Percentiles rank a stretch among this genome's conserved stretches.
phyloP scores from a whole-genome alignment of 805 yeast species.

The Yamadazyma nakazawae region DNA sequence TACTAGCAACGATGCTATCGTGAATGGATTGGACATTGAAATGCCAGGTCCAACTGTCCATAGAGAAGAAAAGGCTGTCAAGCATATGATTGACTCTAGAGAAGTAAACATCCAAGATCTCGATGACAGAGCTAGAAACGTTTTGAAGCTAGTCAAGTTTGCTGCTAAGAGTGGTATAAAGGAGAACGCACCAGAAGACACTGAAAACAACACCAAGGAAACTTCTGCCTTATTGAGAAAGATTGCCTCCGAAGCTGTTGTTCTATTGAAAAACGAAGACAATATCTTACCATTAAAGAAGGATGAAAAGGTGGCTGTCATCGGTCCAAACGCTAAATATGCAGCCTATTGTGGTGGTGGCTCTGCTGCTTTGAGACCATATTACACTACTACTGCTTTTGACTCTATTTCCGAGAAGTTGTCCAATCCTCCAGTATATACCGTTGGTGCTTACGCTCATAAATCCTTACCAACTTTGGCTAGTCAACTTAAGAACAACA shows the following conservation, averaged over 20 bases:
- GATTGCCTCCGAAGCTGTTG: slow-evolving; percentile 42
- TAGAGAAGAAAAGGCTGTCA: slow-evolving; percentile 38
- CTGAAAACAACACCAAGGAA: slow-evolving; percentile 43
- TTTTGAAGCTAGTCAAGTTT: slow-evolving; percentile 46
- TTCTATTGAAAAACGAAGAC: slow-evolving; percentile 27
- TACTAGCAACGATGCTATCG: slow-evolving; percentile 43
- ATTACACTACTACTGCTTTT: slow-evolving; percentile 27
- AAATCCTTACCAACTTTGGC: slow-evolving; percentile 28
- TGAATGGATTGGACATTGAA: slow-evolving; percentile 59
- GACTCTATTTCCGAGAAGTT: slow-evolving; percentile 20
- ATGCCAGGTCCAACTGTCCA: slow-evolving; percentile 64
- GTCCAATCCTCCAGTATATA: slow-evolving; percentile 20
- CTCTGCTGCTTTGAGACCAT: slow-evolving; percentile 27
- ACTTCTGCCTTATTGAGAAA: slow-evolving; percentile 41
- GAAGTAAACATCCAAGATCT: slow-evolving; percentile 40
- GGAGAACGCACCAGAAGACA: slow-evolving; percentile 28
- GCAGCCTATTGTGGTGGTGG: slow-evolving; percentile 35
- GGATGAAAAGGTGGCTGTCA: slow-evolving; percentile 27
- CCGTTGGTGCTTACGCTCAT: slow-evolving; percentile 31
- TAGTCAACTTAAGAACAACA: slow-evolving; percentile 18
- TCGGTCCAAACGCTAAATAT: slow-evolving; percentile 32
- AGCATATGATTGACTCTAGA: slow-evolving; percentile 39
- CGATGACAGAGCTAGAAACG: slow-evolving; percentile 47
- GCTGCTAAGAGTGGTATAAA: slow-evolving; percentile 40
- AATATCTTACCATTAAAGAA: slow-evolving; percentile 29